Evolutionary conservation across 2,329 filamentous ascomycete genomes (phyloP), one percentile per base, ranked within the genome.

Genomic region (Torrubiella hemipterigena): DNA sequence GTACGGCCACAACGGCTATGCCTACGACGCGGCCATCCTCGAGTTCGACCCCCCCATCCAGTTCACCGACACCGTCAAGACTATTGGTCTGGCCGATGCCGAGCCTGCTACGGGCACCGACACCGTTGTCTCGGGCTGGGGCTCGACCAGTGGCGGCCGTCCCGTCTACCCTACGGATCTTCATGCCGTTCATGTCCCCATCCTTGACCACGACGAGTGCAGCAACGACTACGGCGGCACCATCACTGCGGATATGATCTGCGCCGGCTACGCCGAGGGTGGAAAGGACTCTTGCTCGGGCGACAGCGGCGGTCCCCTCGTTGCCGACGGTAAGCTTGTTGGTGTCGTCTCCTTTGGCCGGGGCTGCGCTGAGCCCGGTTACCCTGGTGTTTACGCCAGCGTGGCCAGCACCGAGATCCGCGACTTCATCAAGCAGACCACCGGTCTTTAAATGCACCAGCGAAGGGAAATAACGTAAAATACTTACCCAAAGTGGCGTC

Each of bases 241-340:
- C 30, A 34, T 53, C 33, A 50, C 47, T 29, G 35, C 33, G 36
- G 40, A 39, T 41, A 52, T 52, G 50, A 41, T 53, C 44, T 53
- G 50, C 42, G 50, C 50, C 26, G 50, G 48, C 8, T 15, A 41
- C 7, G 11, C 39, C 5, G 26, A 27, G 7, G 50, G 50, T 11
- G 50, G 49, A 22, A 46, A 43, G 38, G 50, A 53, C 37, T 42
- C 50, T 11, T 53, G 50, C 49, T 41, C 44, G 24, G 48, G 49
- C n/a, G 50, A 53, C 43, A 45, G 41, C 12, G 50, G 50, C 20
- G 50, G 50, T 23, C 50, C 50, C 27, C 41, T 52, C 11, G 38
- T 52, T 19, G 41, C 49, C 19, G 30, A 32, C 18, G 32, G 38
- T 2, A 35, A 31, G 8, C 36, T 53, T 15, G 29, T 46, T 9